These are phyloP conservation scores for Colletotrichum sp. DNA, from an alignment of 2,329 filamentous ascomycete genomes.

Conservation along the genomic window DNA sequence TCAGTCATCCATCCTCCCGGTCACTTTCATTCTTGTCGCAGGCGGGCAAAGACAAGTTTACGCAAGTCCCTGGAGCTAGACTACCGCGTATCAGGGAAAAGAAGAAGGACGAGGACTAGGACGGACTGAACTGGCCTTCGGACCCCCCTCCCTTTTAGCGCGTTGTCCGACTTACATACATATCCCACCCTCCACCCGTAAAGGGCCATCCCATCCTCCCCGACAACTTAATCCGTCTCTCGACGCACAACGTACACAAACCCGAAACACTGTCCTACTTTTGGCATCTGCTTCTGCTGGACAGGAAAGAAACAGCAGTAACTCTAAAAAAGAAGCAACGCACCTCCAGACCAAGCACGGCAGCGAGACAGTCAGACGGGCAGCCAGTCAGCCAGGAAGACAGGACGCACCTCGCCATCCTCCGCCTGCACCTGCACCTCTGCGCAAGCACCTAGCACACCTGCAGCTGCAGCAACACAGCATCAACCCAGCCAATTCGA, in stretches of 20 bases:
- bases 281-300: conserved; percentile 21
- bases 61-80: background rate
- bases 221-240: conserved; percentile 19
- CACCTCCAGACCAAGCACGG: background rate
- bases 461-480: background rate
- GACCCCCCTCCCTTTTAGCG: conserved; percentile 3
- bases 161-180: conserved; percentile 19
- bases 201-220: conserved; percentile 19
- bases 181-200: conserved; percentile 6
- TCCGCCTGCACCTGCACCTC: background rate
- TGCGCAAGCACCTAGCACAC: background rate
- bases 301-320: conserved; percentile 17
- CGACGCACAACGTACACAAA: conserved; percentile 19
- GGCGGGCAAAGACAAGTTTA: background rate
- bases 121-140: conserved; percentile 12
- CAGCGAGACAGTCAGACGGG: background rate
- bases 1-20: background rate
- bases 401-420: background rate
- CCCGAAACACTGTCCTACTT: conserved; percentile 20
- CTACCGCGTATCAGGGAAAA: background rate
- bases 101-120: background rate
- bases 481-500: background rate
- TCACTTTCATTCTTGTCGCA: background rate
- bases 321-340: conserved; percentile 1
- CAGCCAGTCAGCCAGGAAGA: background rate